Percentiles rank a stretch among this genome's conserved stretches.
Evolutionary conservation across 306 rosid genomes (phyloP).

Genomic region (Lupinus albus): DNA sequence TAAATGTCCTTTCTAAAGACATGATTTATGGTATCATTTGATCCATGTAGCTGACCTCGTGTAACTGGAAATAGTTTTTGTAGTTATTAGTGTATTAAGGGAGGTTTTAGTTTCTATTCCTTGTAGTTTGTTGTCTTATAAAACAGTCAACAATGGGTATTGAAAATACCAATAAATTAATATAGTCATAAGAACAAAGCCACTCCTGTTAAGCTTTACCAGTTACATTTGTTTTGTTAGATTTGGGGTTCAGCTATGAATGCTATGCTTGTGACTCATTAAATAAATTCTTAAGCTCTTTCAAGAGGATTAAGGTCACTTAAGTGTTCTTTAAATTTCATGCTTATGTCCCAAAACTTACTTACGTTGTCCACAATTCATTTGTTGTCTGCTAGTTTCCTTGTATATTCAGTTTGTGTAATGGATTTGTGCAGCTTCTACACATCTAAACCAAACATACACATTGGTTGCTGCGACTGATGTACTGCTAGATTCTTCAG

Average conservation of each 20-base stretch:
- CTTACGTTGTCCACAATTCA: constrained; percentile 2
- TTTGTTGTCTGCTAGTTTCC: constrained; percentile 29
- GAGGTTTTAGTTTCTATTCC: neutral
- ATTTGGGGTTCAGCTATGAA: constrained; percentile 1
- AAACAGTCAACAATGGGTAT: neutral
- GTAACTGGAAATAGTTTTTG: too few relatives aligned
- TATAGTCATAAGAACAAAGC: too few relatives aligned
- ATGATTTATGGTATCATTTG: too few relatives aligned
- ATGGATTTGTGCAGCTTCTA: constrained; percentile 69
- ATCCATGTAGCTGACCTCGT: too few relatives aligned
- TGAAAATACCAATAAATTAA: neutral
- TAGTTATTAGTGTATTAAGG: neutral
- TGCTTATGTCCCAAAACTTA: constrained; percentile 14
- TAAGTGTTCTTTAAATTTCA: constrained; percentile 21
- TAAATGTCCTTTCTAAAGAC: too few relatives aligned
- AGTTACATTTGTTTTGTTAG: neutral
- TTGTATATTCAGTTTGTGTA: constrained; percentile 23
- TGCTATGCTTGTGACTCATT: constrained; percentile 3
- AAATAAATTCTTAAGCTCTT: constrained; percentile 13
- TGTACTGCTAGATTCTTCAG: constrained; percentile 87
- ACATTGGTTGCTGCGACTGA: constrained; percentile 91
- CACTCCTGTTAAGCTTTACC: neutral
- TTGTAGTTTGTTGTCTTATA: neutral
- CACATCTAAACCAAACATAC: constrained; percentile 69
- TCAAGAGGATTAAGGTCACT: constrained; percentile 6